Percentiles rank a stretch among this genome's conserved stretches.
These are phyloP conservation scores for Pseudocercospora eumusae DNA, from an alignment of 2,329 filamentous ascomycete species.

Conservation along the genomic window DNA sequence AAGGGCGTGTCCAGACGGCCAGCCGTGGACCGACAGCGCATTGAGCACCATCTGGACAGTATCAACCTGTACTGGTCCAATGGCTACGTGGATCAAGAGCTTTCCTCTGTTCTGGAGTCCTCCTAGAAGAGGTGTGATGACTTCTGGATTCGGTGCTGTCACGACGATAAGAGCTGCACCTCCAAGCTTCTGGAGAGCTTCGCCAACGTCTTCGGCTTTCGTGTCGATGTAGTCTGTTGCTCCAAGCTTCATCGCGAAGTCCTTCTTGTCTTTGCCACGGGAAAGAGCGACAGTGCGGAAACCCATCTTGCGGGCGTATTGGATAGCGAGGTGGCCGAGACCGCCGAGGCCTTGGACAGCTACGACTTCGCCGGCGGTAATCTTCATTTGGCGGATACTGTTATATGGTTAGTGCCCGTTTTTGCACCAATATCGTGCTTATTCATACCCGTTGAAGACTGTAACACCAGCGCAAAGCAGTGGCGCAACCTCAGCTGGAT, in stretches of 20 bases:
- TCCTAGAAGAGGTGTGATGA: constrained; percentile 55
- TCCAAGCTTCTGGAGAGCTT: constrained; percentile 58
- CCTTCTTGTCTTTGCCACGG: constrained; percentile 53
- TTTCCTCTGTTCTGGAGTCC: constrained; percentile 60
- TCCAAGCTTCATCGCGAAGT: constrained; percentile 57
- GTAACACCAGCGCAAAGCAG: constrained; percentile 55
- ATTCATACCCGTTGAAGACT: constrained; percentile 48
- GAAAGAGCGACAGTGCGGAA: constrained; percentile 56
- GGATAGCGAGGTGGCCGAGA: constrained; percentile 54
- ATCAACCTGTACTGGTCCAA: constrained; percentile 49
- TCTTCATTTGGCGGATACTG: constrained; percentile 52
- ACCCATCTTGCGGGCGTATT: constrained; percentile 56
- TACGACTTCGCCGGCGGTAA: constrained; percentile 50
- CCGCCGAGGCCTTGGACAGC: constrained; percentile 56
- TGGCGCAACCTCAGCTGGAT: constrained; percentile 50
- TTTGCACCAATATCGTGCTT: not conserved
- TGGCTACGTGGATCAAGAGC: constrained; percentile 59
- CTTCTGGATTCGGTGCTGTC: constrained; percentile 62
- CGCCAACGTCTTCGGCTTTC: constrained; percentile 52
- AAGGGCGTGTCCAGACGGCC: constrained; percentile 56
- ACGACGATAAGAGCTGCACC: constrained; percentile 64
- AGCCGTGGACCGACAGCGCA: constrained; percentile 52
- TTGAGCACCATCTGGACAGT: constrained; percentile 49
- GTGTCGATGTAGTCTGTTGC: constrained; percentile 60
- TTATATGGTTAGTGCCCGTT: constrained; percentile 43